Conservation (phyloP, 768 basidiomycete genomes). For the Ephemerocybe angulata region DNA sequence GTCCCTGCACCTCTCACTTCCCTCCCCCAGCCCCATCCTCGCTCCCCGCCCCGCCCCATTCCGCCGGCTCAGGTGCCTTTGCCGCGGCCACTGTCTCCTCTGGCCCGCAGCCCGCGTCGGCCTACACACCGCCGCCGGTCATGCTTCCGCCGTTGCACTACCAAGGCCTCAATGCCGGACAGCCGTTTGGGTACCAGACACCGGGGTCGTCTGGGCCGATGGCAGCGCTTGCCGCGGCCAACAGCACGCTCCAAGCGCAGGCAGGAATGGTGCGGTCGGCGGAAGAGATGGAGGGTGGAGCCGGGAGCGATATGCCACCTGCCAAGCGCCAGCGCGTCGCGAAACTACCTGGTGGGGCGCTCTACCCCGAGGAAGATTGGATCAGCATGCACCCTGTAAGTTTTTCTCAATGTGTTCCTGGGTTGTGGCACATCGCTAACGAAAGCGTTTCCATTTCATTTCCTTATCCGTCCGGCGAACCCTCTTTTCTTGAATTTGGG, state of each 20-base stretch:
- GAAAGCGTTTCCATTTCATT: conserved; percentile 2
- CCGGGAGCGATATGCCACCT: conserved; percentile 61
- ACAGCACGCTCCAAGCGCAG: conserved; percentile 52
- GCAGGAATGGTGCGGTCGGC: conserved; percentile 74
- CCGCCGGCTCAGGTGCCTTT: conserved; percentile 49
- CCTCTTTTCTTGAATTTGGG: no score
- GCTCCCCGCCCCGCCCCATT: conserved; percentile 67
- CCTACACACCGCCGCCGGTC: conserved; percentile 60
- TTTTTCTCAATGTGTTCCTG: conserved; percentile 11
- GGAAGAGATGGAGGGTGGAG: conserved; percentile 73
- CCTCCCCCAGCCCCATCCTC: conserved; percentile 66
- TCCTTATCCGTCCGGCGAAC: not conserved
- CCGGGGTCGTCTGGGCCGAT: conserved; percentile 58
- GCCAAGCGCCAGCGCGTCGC: conserved; percentile 87
- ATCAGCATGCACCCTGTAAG: conserved; percentile 80
- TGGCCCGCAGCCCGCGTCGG: conserved; percentile 85
- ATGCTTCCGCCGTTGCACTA: conserved; percentile 86
- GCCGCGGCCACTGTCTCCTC: conserved; percentile 86
- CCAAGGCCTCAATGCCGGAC: conserved; percentile 67
- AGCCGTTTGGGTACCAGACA: conserved; percentile 78
- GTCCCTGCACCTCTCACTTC: conserved; percentile 61
- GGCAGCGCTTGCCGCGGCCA: conserved; percentile 58
- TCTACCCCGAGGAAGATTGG: conserved; percentile 90
- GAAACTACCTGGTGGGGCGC: conserved; percentile 77
- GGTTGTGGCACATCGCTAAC: not conserved